Evolutionary conservation across 2,329 filamentous ascomycete genomes (phyloP).

Genomic region (Plectosphaerella sp.): DNA sequence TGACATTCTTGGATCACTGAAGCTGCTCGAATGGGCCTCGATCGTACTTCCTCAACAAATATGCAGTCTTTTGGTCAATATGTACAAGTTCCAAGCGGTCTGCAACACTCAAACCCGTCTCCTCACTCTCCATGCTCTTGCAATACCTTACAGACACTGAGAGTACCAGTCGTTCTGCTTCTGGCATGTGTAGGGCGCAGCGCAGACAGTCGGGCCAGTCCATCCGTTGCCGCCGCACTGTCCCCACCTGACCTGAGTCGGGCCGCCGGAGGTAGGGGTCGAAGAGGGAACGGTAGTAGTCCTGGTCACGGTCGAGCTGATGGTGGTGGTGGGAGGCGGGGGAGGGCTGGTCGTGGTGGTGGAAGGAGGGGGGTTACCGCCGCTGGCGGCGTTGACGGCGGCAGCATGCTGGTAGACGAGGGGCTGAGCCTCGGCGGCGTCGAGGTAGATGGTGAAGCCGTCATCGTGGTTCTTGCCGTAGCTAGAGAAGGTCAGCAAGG

Average conservation of each 20-base stretch:
- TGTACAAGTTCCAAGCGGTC: too few species aligned
- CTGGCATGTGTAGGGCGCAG: constrained; percentile 10
- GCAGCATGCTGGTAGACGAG: constrained; percentile 40
- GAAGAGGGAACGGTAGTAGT: background rate
- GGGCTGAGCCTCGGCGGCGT: constrained; percentile 39
- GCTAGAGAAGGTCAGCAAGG: too few species aligned
- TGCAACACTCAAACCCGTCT: too few species aligned
- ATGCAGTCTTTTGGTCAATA: too few species aligned
- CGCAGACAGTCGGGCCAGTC: constrained; percentile 10
- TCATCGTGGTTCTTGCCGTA: constrained; percentile 47
- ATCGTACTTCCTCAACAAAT: too few species aligned
- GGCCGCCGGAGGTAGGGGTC: background rate
- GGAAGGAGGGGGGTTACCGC: background rate
- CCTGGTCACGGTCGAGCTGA: background rate
- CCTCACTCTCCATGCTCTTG: too few species aligned
- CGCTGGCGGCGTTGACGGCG: constrained; percentile 24
- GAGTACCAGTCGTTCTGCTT: constrained; percentile 12
- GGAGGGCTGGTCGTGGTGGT: background rate
- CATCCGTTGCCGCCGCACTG: constrained; percentile 15
- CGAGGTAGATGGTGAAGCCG: constrained; percentile 52
- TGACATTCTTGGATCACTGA: too few species aligned
- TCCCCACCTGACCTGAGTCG: constrained; percentile 8
- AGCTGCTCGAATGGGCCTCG: too few species aligned
- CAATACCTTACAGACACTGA: constrained; percentile 8
- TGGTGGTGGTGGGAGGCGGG: background rate